Conservation (phyloP, 2,329 filamentous ascomycete species). For the Fusarium vanettenii region DNA sequence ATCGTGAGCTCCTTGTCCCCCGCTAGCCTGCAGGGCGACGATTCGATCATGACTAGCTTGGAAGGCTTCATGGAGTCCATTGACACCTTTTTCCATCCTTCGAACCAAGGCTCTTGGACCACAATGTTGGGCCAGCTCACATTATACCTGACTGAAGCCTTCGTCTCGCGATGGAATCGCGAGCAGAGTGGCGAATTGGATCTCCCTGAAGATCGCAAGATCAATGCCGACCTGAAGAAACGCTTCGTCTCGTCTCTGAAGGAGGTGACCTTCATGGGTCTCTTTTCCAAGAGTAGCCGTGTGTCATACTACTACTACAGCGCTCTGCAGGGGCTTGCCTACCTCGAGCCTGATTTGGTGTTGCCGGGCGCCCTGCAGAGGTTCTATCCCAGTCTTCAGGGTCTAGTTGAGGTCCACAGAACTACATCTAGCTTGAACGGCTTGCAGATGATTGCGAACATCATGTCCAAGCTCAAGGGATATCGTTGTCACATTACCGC, state of each 20-base stretch:
- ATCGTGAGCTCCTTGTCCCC: conserved; percentile 94
- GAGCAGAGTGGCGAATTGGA: conserved; percentile 94
- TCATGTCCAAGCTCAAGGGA: conserved; percentile 94
- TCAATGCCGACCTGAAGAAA: conserved; percentile 84
- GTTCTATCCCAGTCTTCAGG: conserved; percentile 97
- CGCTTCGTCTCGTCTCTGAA: conserved; percentile 90
- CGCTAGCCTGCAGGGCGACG: conserved; percentile 77
- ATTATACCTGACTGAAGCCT: conserved; percentile 93
- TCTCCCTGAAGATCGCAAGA: conserved; percentile 79
- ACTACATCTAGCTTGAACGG: conserved; percentile 94
- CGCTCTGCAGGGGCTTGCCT: conserved; percentile 88
- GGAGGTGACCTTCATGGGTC: conserved; percentile 97
- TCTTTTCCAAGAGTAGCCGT: conserved; percentile 94
- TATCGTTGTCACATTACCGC: conserved; percentile 97
- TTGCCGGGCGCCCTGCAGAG: conserved; percentile 92
- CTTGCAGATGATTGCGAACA: conserved; percentile 89
- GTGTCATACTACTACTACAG: conserved; percentile 93
- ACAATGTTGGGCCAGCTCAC: conserved; percentile 89
- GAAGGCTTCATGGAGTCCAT: conserved; percentile 94
- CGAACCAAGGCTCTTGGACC: conserved; percentile 93
- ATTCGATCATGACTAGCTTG: conserved; percentile 84
- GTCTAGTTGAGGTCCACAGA: conserved; percentile 94
- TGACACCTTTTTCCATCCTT: conserved; percentile 98
- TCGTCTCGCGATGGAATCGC: conserved; percentile 97
- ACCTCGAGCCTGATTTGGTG: conserved; percentile 90